Evolutionary conservation across 768 basidiomycete genomes (phyloP), one percentile per base, ranked within the genome.

Genomic region (Scleroderma citrinum): DNA sequence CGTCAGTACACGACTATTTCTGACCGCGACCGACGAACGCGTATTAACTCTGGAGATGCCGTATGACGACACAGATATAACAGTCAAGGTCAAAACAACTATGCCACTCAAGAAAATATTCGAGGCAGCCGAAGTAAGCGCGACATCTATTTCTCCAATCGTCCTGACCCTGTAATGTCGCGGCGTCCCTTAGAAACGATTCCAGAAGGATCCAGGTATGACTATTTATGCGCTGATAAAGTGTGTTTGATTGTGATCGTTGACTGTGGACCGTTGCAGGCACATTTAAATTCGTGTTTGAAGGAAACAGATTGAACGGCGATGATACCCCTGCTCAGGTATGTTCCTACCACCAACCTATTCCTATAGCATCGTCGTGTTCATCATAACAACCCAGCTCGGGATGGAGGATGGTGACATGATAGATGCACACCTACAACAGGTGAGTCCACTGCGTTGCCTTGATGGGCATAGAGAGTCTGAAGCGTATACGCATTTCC

Each of bases 81-180:
- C 78, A 5, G 76, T 87, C 4, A 85, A 85, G 61, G 83, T 85
- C 11, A 84, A 81, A 51, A 52, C 72, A 1, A 78, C 76, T 31
- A 85, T 78, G 72, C 69, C 71, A n/a, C 83, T 86, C 55, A 62
- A 68, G 34, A 85, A 85, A 64, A 78, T 85, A 21, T 85, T 86
- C 49, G 74, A 80, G 16, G 83, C 81, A 14, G 79, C 80, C 2
- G 80, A 83, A 73, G 84, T 84, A 55, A 20, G 76, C 26, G 14
- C 21, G n/a, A n/a, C 23, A n/a, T 26, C 16, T 12, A 11, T 20
- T 23, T 26, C 24, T 42, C 40, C 13, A 29, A 29, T 17, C 8
- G 20, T 6, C 14, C 13, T 42, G 40, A 5, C 19, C 26, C 7
- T n/a, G 40, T 24, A 6, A 17, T 21, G 8, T 20, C 17, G 38